Conservation (phyloP, 2,329 filamentous ascomycete species). For the Pseudogymnoascus sp. region DNA sequence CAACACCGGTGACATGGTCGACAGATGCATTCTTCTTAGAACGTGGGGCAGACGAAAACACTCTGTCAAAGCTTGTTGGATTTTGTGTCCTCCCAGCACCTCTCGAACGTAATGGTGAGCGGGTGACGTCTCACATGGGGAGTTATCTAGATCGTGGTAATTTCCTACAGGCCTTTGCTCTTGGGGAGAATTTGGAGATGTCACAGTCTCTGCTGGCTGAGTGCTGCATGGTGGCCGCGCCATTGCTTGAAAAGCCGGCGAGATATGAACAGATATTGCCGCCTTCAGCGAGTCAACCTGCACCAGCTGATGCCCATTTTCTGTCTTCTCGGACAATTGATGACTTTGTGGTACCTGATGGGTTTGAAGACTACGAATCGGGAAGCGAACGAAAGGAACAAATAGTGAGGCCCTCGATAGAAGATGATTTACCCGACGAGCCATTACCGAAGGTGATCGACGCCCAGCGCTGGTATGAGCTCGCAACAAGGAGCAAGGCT, state of each 20-base stretch:
- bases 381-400: background rate
- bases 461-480: background rate
- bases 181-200: background rate
- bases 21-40: background rate
- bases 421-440: background rate
- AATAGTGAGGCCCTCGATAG: background rate
- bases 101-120: background rate
- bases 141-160: background rate
- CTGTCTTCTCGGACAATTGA: constrained; percentile 9
- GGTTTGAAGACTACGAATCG: constrained; percentile 9
- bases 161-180: background rate
- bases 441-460: background rate
- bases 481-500: background rate
- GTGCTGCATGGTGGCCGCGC: background rate
- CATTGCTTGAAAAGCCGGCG: background rate
- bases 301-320: background rate
- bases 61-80: background rate
- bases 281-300: background rate
- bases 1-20: background rate
- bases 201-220: background rate
- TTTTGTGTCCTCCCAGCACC: background rate
- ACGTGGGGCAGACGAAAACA: background rate
- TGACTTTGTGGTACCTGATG: constrained; percentile 24
- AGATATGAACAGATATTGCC: background rate
- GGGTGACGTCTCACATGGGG: background rate